These are phyloP conservation scores for Penicillium robsamsonii DNA, from an alignment of 495 filamentous ascomycete genomes.

Conservation along the genomic window DNA sequence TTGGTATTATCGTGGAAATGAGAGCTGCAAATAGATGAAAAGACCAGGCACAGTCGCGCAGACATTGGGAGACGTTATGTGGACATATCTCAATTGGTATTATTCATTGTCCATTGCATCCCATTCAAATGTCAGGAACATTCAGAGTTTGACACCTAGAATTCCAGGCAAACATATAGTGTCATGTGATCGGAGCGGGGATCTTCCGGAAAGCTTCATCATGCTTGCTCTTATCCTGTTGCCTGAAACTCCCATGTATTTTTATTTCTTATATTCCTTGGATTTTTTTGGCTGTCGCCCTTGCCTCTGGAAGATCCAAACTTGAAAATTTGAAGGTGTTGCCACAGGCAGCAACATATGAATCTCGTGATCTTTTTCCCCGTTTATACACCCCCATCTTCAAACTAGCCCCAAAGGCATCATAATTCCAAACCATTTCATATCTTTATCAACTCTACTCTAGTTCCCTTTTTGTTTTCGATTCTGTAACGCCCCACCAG, in stretches of 20 bases:
- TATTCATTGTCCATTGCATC: background rate
- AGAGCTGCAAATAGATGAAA: background rate
- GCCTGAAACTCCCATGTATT: constrained; percentile 11
- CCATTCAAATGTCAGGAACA: background rate
- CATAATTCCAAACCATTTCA: constrained; percentile 2
- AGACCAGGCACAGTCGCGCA: constrained; percentile 1
- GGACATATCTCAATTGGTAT: background rate
- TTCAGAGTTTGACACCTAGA: background rate
- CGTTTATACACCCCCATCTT: constrained; percentile 6
- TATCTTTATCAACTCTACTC: constrained; percentile 3
- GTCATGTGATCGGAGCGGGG: constrained; percentile 11
- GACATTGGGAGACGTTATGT: background rate
- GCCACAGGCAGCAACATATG: constrained; percentile 30
- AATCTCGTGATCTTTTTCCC: constrained; percentile 12
- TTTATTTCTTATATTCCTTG: background rate
- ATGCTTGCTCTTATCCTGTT: constrained; percentile 10
- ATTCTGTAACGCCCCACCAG: constrained; percentile 16
- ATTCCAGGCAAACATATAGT: background rate
- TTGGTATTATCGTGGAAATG: constrained; percentile 18
- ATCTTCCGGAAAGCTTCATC: constrained; percentile 2
- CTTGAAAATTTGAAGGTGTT: background rate
- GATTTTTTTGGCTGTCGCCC: background rate
- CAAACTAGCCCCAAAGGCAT: constrained; percentile 5
- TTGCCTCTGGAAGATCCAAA: background rate
- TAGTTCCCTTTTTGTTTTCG: background rate